Evolutionary conservation across 768 basidiomycete genomes (phyloP).

Genomic region (Calocera viscosa): DNA sequence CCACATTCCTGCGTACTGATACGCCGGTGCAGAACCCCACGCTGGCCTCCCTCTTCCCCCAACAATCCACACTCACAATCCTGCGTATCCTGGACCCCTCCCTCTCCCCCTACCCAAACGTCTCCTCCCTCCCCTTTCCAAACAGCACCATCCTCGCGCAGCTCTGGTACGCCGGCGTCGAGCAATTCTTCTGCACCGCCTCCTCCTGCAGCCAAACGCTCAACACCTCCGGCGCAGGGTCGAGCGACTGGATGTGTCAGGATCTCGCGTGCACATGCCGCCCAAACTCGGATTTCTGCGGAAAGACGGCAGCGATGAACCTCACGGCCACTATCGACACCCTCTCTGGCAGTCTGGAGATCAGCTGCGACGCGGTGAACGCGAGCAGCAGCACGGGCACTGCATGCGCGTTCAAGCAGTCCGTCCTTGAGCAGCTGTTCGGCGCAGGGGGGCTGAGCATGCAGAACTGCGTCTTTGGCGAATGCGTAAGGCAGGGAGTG

Average conservation of each 20-base stretch:
- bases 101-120: slow-evolving; percentile 54
- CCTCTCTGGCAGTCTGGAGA: slow-evolving; percentile 50
- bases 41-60: slow-evolving; percentile 60
- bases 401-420: slow-evolving; percentile 68
- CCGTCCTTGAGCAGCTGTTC: slow-evolving; percentile 52
- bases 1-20: not conserved
- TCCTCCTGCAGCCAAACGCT: slow-evolving; percentile 54
- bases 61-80: slow-evolving; percentile 61
- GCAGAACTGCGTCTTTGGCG: slow-evolving; percentile 67
- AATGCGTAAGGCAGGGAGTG: slow-evolving; percentile 72
- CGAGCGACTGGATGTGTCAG: slow-evolving; percentile 54
- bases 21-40: slow-evolving; percentile 56
- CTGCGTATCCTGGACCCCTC: slow-evolving; percentile 58
- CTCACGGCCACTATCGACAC: slow-evolving; percentile 52
- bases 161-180: slow-evolving; percentile 64
- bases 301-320: slow-evolving; percentile 34
- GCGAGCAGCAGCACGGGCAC: slow-evolving; percentile 29
- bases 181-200: slow-evolving; percentile 80
- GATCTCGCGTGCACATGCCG: slow-evolving; percentile 66
- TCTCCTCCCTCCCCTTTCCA: slow-evolving; percentile 36
- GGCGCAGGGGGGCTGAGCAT: slow-evolving; percentile 61
- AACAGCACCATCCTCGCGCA: slow-evolving; percentile 50
- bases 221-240: slow-evolving; percentile 21
- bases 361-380: slow-evolving; percentile 44
- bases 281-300: slow-evolving; percentile 61